These are phyloP conservation scores for Toxoplasma gondii DNA, from an alignment of 169 alveolate species.

Conservation along the genomic window DNA sequence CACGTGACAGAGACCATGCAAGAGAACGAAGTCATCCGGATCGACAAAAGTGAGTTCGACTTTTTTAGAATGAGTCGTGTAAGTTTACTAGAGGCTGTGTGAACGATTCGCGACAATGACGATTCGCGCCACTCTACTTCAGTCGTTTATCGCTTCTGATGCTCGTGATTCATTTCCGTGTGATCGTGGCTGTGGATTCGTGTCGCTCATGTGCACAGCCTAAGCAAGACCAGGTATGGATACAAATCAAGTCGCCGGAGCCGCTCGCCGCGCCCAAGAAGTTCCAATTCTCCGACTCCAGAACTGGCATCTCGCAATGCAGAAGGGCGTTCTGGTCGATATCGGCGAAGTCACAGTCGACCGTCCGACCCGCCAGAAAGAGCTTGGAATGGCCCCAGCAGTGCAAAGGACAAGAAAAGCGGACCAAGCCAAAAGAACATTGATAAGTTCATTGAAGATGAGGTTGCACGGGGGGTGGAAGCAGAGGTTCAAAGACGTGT, in stretches of 20 bases:
- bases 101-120: no score
- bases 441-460: constrained; percentile 47
- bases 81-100: not conserved
- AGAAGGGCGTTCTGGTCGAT: not conserved
- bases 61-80: not conserved
- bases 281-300: constrained; percentile 19
- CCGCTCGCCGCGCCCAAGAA: not conserved
- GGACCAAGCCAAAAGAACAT: not conserved
- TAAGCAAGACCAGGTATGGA: not conserved
- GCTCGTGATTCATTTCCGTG: no score
- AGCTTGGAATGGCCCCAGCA: not conserved
- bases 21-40: not conserved
- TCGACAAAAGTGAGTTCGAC: not conserved
- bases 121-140: no score
- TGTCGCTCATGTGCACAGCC: not conserved
- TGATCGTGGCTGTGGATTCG: no score
- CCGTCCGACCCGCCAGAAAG: not conserved
- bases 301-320: constrained; percentile 8
- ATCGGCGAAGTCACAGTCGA: constrained; percentile 33
- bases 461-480: constrained; percentile 49
- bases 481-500: constrained; percentile 62
- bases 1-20: not conserved
- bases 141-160: no score
- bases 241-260: constrained; percentile 6
- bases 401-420: not conserved